Conservation (phyloP, 2,329 filamentous ascomycete species). For the Sarocladiaceae sp. region DNA sequence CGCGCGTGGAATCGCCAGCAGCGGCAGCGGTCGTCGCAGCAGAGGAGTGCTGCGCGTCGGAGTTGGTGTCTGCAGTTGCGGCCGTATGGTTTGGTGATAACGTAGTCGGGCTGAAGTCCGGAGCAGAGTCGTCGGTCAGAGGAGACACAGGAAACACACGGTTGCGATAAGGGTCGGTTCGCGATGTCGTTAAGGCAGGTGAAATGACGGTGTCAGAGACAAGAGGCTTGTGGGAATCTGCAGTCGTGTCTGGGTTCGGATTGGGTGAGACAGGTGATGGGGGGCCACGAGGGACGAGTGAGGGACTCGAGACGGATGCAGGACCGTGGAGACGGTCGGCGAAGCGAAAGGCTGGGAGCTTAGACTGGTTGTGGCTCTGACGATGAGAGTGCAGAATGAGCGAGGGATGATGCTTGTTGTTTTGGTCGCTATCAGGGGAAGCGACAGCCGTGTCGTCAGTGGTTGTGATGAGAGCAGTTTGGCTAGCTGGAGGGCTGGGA, state of each 20-base stretch:
- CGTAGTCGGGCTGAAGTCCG: not conserved
- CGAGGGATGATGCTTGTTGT: constrained; percentile 11
- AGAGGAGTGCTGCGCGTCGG: not conserved
- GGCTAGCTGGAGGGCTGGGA: constrained; percentile 6
- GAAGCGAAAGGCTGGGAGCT: constrained; percentile 49
- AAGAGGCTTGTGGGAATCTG: not conserved
- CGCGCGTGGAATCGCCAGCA: not conserved
- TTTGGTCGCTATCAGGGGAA: constrained; percentile 9
- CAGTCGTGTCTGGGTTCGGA: constrained; percentile 11
- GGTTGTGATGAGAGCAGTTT: not conserved
- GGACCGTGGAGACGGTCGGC: constrained; percentile 36
- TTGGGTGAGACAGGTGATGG: constrained; percentile 21
- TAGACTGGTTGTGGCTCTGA: constrained; percentile 48
- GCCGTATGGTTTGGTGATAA: not conserved
- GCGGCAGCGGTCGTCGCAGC: not conserved
- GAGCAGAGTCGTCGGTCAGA: not conserved
- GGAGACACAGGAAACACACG: not conserved
- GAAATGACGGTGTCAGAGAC: constrained; percentile 7
- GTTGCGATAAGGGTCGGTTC: not conserved
- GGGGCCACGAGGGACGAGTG: constrained; percentile 11
- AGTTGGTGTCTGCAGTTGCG: not conserved
- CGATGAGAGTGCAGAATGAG: constrained; percentile 38
- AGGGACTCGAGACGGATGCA: constrained; percentile 16
- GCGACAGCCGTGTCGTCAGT: not conserved
- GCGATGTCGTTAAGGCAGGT: constrained; percentile 9